These are phyloP conservation scores for Yamadazyma triangularis DNA, from an alignment of 1,139 yeast genomes.

Conservation along the genomic window DNA sequence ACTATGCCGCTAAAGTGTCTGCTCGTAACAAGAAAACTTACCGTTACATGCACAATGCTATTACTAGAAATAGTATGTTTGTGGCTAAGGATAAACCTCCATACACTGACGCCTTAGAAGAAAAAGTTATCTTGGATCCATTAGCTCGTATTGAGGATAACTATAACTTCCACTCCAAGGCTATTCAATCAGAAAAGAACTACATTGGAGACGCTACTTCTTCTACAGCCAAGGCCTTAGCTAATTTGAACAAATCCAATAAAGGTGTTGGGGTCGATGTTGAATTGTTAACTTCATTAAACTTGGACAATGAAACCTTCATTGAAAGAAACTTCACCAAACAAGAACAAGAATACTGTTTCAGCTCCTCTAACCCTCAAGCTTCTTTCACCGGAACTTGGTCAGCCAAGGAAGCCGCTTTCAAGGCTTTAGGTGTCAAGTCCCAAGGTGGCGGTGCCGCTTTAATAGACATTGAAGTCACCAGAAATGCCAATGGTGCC, in stretches of 20 bases:
- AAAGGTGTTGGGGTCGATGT: constrained; percentile 97
- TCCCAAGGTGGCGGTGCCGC: constrained; percentile 96
- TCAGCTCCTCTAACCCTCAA: constrained; percentile 65
- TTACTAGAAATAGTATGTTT: constrained; percentile 87
- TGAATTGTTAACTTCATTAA: constrained; percentile 77
- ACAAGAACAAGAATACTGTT: constrained; percentile 76
- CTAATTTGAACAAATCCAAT: constrained; percentile 43
- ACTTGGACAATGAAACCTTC: constrained; percentile 82
- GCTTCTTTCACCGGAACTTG: constrained; percentile 97
- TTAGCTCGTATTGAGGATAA: constrained; percentile 73
- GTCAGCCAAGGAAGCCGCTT: constrained; percentile 99
- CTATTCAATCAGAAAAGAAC: constrained; percentile 28
- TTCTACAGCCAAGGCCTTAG: constrained; percentile 47
- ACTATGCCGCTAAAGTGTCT: constrained; percentile 66
- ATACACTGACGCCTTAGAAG: constrained; percentile 81
- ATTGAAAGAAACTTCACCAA: constrained; percentile 87
- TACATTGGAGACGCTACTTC: constrained; percentile 35
- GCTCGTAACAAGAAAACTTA: constrained; percentile 87
- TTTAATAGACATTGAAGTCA: constrained; percentile 83
- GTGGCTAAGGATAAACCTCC: constrained; percentile 94
- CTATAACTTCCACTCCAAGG: constrained; percentile 46
- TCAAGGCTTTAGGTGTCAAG: constrained; percentile 87
- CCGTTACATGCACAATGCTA: constrained; percentile 94
- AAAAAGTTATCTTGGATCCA: constrained; percentile 91
- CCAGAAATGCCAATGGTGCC: constrained; percentile 70